Base-by-base conservation (phyloP, 2,329 filamentous ascomycete species). In the Stagonosporopsis rhizophila region DNA sequence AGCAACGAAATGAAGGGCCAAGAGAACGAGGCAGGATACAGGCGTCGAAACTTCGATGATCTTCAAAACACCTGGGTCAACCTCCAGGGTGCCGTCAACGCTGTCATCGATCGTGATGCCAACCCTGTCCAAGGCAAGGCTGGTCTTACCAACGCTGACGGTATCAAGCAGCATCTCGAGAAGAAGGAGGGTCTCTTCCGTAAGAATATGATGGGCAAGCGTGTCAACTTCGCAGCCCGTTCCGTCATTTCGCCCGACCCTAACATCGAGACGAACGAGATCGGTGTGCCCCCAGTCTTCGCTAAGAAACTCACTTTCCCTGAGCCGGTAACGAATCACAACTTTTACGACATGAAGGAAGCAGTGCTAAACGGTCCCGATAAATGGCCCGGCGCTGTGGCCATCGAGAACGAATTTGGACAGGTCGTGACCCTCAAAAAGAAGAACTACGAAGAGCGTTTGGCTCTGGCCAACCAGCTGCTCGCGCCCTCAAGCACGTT, bases 151-250 rank as follows among this genome's bases (percentile, higher is more conserved):
- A 89, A 91, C 49, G 91, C 96, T 59, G 93, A 96, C 61, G 95
- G 96, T 66, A 96, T 99, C 79, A 99, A 99, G 79, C 95, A 99
- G 74, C 90, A 93, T 72, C 83, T 99, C 25, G 95, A 99, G 79
- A 99, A 99, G 83, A 99, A 99, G 79, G 96, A 99, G 73, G 95
- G 95, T 63, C 83, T 99, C 27, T 99, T 99, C 82, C 85, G 95
- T 68, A 98, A 96, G 82, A 97, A 99, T 78, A 98, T 99, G 95
- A 99, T 99, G 95, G 95, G 95, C 59, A 99, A 99, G 82, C 92
- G 95, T 81, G 95, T 99, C 79, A 98, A 99, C 77, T 98, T 95
- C 75, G 95, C 95, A 45, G 95, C 95, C 34, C 89, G 95, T 75
- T 96, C 91, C 83, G 95, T 99, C 75, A 99, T 99, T 67, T 98